These are phyloP conservation scores for Entomortierella lignicola DNA, from an alignment of 192 early-diverging fungal species.

Conservation along the genomic window DNA sequence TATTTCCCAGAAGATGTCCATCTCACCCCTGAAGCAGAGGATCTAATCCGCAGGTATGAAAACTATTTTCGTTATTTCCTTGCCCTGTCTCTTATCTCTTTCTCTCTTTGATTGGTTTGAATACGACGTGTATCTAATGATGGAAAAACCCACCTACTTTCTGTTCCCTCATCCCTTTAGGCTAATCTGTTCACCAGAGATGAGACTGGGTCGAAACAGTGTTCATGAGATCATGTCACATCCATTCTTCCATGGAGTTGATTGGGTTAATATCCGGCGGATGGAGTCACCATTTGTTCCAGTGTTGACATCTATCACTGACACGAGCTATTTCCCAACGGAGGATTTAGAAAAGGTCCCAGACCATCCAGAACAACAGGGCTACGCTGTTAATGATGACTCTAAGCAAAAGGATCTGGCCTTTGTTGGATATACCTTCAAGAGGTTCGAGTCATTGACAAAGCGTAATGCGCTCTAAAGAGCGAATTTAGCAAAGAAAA, in stretches of 20 bases:
- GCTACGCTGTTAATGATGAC: not conserved
- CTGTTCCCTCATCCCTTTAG: no score
- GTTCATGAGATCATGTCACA: constrained; percentile 90
- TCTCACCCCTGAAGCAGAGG: constrained; percentile 90
- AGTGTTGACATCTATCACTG: constrained; percentile 91
- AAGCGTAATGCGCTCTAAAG: constrained; percentile 65
- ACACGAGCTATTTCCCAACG: constrained; percentile 97
- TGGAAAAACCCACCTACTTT: no score
- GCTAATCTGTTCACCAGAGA: constrained; percentile 88
- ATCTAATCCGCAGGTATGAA: constrained; percentile 84
- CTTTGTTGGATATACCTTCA: constrained; percentile 99
- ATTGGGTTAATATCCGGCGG: constrained; percentile 89
- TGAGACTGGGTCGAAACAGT: constrained; percentile 82
- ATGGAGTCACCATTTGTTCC: constrained; percentile 93
- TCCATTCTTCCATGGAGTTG: constrained; percentile 94
- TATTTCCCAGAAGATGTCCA: constrained; percentile 95
- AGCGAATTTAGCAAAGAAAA: no score
- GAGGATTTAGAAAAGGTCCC: constrained; percentile 90
- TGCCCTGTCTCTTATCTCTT: not conserved
- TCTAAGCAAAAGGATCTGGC: constrained; percentile 90
- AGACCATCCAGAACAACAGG: constrained; percentile 51
- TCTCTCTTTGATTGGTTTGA: not conserved
- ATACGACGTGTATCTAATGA: no score
- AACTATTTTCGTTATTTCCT: not conserved
- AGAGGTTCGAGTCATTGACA: constrained; percentile 88